phyloP scores from a whole-genome alignment of 352 stramenopile species.

The Pythium diclinum region DNA sequence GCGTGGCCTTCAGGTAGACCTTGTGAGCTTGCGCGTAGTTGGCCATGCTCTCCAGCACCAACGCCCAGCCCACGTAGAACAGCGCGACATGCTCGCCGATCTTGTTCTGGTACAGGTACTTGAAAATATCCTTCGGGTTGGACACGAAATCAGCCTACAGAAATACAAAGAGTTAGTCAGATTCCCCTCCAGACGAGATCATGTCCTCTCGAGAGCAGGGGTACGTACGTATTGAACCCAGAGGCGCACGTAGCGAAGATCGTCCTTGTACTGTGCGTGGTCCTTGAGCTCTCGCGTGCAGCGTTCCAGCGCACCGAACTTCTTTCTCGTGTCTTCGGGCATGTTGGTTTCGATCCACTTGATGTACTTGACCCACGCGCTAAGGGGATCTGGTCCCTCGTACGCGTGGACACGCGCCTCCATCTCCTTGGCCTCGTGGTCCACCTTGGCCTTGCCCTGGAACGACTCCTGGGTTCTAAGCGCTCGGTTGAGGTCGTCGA shows the following conservation, averaged over 20 bases:
- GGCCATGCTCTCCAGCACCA: constrained; percentile 73
- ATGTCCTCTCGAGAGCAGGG: not conserved
- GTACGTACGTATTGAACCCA: constrained; percentile 86
- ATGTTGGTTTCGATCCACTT: constrained; percentile 80
- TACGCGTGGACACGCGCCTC: constrained; percentile 49
- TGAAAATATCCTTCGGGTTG: constrained; percentile 88
- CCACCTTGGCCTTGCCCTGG: constrained; percentile 53
- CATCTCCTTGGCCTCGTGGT: constrained; percentile 49
- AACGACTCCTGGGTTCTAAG: constrained; percentile 63
- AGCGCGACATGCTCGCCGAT: constrained; percentile 77
- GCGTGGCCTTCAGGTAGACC: constrained; percentile 81
- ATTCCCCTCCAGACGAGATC: not conserved
- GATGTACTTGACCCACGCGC: constrained; percentile 69
- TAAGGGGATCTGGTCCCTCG: constrained; percentile 61
- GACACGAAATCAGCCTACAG: constrained; percentile 75
- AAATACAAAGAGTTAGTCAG: not conserved
- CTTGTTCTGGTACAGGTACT: constrained; percentile 86
- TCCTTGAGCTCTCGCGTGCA: constrained; percentile 72
- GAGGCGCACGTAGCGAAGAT: constrained; percentile 76
- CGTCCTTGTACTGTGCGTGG: constrained; percentile 61
- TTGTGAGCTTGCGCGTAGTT: constrained; percentile 85
- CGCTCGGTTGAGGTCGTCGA: constrained; percentile 73
- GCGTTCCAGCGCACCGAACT: constrained; percentile 69
- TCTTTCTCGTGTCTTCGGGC: constrained; percentile 80
- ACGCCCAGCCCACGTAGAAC: constrained; percentile 86